These are phyloP conservation scores for Stropharia rugosoannulata DNA, from an alignment of 768 basidiomycete genomes.

Conservation along the genomic window DNA sequence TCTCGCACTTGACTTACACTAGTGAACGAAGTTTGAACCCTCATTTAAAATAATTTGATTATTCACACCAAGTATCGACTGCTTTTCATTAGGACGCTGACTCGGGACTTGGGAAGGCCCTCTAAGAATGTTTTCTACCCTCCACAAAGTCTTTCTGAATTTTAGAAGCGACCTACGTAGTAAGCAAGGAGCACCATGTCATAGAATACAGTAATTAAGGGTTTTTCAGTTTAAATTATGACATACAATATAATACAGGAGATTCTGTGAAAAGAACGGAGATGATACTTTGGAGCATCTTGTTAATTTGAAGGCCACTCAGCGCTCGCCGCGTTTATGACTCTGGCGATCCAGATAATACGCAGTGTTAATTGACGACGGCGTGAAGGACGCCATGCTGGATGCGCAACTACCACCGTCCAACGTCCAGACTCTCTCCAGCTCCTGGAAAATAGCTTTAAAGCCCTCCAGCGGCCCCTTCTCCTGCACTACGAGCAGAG, in stretches of 20 bases:
- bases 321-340: background rate
- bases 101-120: too few species aligned
- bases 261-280: background rate
- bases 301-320: background rate
- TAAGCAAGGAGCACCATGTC: too few species aligned
- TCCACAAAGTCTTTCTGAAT: too few species aligned
- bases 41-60: too few species aligned
- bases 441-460: conserved; percentile 65
- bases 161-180: too few species aligned
- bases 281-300: too few species aligned
- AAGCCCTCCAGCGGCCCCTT: conserved; percentile 86
- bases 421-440: conserved; percentile 72
- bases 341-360: conserved; percentile 1
- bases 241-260: background rate
- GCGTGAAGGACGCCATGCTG: conserved; percentile 5
- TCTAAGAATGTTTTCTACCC: too few species aligned
- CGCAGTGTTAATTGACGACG: conserved; percentile 6
- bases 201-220: too few species aligned
- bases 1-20: too few species aligned
- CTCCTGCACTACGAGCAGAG: conserved; percentile 73
- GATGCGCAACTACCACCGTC: conserved; percentile 27
- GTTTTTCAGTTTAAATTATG: background rate
- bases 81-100: too few species aligned
- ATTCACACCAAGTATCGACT: too few species aligned
- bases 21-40: too few species aligned